These are phyloP conservation scores for Vitis amurensis DNA, from an alignment of 164 flowering plant genomes.

Conservation along the genomic window DNA sequence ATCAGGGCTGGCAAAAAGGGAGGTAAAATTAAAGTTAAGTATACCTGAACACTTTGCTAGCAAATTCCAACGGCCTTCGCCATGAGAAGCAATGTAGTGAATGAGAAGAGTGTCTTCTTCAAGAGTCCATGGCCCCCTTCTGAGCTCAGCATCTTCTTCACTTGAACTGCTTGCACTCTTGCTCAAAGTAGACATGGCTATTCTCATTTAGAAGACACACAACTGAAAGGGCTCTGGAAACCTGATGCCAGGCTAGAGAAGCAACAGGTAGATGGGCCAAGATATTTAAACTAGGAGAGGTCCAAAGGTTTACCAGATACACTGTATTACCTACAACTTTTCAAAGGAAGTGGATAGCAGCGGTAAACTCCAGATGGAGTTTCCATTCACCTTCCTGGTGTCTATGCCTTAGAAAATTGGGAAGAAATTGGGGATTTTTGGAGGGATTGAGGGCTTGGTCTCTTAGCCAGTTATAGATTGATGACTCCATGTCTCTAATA, in stretches of 20 bases:
- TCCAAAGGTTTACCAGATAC: conserved; percentile 5
- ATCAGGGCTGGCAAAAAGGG: background rate
- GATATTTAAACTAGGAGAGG: conserved; percentile 18
- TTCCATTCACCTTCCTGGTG: conserved; percentile 18
- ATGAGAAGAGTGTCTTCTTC: conserved; percentile 75
- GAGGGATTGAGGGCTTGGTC: background rate
- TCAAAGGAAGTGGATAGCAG: conserved; percentile 13
- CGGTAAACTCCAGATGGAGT: conserved; percentile 5
- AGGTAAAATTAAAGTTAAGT: background rate
- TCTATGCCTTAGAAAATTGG: conserved; percentile 1
- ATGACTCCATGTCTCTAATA: too few relatives aligned
- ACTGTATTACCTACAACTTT: conserved; percentile 3
- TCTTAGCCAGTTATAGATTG: too few relatives aligned
- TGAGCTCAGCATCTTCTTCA: conserved; percentile 52
- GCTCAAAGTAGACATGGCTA: conserved; percentile 22
- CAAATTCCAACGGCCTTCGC: conserved; percentile 86
- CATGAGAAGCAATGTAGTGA: conserved; percentile 54
- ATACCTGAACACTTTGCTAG: conserved; percentile 70
- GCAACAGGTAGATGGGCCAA: conserved; percentile 4
- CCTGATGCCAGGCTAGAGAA: conserved; percentile 16
- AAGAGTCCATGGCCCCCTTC: conserved; percentile 95
- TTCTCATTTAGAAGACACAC: background rate
- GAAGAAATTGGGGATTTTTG: too few relatives aligned
- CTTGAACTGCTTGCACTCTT: conserved; percentile 14
- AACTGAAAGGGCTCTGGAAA: background rate